Evolutionary conservation across 257 asterid species (phyloP).

Genomic region (Fraxinus americana): DNA sequence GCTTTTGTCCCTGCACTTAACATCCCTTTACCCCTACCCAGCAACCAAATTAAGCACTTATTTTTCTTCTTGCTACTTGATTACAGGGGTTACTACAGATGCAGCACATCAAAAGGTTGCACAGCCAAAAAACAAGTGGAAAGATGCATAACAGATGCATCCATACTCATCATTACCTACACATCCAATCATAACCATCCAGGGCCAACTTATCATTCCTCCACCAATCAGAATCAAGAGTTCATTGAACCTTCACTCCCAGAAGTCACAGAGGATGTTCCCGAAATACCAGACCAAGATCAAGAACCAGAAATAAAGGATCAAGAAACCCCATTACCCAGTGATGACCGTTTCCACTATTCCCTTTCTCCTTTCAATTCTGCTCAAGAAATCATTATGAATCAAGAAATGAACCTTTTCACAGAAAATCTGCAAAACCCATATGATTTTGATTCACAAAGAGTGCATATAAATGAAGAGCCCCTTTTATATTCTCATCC

Average conservation of each 20-base stretch:
- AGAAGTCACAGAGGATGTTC: conserved; percentile 13
- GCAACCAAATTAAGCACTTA: not conserved
- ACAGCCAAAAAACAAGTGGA: conserved; percentile 28
- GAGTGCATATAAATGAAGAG: conserved; percentile 21
- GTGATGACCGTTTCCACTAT: conserved; percentile 32
- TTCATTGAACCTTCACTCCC: conserved; percentile 11
- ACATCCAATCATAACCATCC: conserved; percentile 17
- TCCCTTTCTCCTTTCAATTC: conserved; percentile 43
- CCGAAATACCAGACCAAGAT: conserved; percentile 35
- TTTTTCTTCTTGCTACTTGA: not conserved
- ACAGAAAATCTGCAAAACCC: conserved; percentile 27
- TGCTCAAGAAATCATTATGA: not conserved
- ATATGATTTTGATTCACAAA: conserved; percentile 4
- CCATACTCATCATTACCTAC: conserved; percentile 19
- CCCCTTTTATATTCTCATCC: conserved; percentile 30
- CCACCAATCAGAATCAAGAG: conserved; percentile 14
- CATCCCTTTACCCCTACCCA: too few species aligned
- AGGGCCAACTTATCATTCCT: conserved; percentile 4
- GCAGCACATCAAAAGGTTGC: conserved; percentile 29
- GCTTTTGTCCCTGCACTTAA: too few species aligned
- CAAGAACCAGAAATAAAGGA: conserved; percentile 26
- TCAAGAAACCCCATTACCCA: conserved; percentile 20
- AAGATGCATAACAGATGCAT: conserved; percentile 20
- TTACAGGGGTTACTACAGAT: conserved; percentile 25
- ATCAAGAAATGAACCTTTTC: conserved; percentile 30